A percentile compares a stretch with the other conserved stretches of the same genome.
These are phyloP conservation scores for Ceratocystis huliohia DNA, from an alignment of 2,329 filamentous ascomycete species.

Conservation along the genomic window DNA sequence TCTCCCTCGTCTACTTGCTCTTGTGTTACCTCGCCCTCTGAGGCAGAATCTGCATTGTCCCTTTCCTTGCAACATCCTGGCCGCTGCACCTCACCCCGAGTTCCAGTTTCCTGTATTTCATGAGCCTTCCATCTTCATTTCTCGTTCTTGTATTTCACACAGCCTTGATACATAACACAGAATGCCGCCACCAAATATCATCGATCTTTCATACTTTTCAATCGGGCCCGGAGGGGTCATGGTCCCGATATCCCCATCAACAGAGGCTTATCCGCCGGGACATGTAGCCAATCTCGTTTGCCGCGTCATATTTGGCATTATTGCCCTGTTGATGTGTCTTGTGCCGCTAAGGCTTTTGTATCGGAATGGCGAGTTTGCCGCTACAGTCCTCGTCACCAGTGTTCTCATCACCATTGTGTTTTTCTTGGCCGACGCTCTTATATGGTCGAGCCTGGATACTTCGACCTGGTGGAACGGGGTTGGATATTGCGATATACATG, in stretches of 20 bases:
- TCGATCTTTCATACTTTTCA: slow-evolving; percentile 17
- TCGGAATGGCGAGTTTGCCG: slow-evolving; percentile 42
- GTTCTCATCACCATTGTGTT: slow-evolving; percentile 37
- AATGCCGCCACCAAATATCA: slow-evolving; percentile 20
- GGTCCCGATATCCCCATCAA: slow-evolving; percentile 15
- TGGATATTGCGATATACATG: slow-evolving; percentile 42
- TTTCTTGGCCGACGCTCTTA: slow-evolving; percentile 38
- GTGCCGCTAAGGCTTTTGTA: slow-evolving; percentile 41
- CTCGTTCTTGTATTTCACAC: not conserved
- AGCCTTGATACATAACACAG: not conserved
- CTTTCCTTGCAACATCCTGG: not conserved
- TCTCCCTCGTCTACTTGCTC: not conserved
- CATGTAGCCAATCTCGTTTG: slow-evolving; percentile 35
- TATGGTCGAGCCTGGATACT: slow-evolving; percentile 43
- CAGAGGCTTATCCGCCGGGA: slow-evolving; percentile 23
- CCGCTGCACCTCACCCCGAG: not conserved
- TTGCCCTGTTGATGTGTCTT: slow-evolving; percentile 36
- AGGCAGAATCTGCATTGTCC: not conserved
- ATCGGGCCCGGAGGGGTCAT: not conserved
- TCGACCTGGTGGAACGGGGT: slow-evolving; percentile 39
- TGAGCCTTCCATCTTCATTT: not conserved
- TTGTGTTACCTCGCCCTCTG: not conserved
- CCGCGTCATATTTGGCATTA: slow-evolving; percentile 36
- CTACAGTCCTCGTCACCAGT: slow-evolving; percentile 36
- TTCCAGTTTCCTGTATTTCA: not conserved